A percentile compares a stretch with the other conserved stretches of the same genome.
These are phyloP conservation scores for Apiospora phragmitis DNA, from an alignment of 2,329 filamentous ascomycete species.

Conservation along the genomic window DNA sequence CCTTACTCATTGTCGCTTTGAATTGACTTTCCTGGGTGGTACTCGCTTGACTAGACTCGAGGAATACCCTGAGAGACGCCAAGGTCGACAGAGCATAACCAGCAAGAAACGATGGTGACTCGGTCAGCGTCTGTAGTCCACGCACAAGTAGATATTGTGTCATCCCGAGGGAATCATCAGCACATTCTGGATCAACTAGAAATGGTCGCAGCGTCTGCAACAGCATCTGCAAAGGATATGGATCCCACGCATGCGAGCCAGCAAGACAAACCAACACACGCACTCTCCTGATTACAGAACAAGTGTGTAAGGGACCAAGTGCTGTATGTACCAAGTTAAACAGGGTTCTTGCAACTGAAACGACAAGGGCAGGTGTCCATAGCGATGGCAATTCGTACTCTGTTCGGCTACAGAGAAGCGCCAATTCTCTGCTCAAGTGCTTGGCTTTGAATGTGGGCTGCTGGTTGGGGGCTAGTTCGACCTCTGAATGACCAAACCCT, in stretches of 20 bases:
- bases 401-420: slow-evolving; percentile 74
- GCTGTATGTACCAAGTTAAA: slow-evolving; percentile 80
- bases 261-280: slow-evolving; percentile 79
- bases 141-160: slow-evolving; percentile 78
- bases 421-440: slow-evolving; percentile 72
- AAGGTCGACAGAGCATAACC: slow-evolving; percentile 80
- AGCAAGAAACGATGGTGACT: slow-evolving; percentile 73
- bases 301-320: slow-evolving; percentile 83
- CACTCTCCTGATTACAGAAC: slow-evolving; percentile 83
- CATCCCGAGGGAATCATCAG: slow-evolving; percentile 86
- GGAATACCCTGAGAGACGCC: slow-evolving; percentile 74
- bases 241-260: slow-evolving; percentile 68
- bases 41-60: slow-evolving; percentile 72
- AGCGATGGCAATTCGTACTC: slow-evolving; percentile 64
- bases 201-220: slow-evolving; percentile 78
- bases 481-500: slow-evolving; percentile 63
- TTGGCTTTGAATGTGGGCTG: slow-evolving; percentile 85
- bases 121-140: slow-evolving; percentile 64
- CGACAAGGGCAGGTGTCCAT: slow-evolving; percentile 76
- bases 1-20: slow-evolving; percentile 72
- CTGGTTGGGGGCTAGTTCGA: slow-evolving; percentile 71
- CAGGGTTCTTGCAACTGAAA: slow-evolving; percentile 73
- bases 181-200: slow-evolving; percentile 80
- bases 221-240: slow-evolving; percentile 89
- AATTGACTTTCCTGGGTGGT: slow-evolving; percentile 87